These are phyloP conservation scores for Pholiota molesta DNA, from an alignment of 768 basidiomycete genomes.

Conservation along the genomic window DNA sequence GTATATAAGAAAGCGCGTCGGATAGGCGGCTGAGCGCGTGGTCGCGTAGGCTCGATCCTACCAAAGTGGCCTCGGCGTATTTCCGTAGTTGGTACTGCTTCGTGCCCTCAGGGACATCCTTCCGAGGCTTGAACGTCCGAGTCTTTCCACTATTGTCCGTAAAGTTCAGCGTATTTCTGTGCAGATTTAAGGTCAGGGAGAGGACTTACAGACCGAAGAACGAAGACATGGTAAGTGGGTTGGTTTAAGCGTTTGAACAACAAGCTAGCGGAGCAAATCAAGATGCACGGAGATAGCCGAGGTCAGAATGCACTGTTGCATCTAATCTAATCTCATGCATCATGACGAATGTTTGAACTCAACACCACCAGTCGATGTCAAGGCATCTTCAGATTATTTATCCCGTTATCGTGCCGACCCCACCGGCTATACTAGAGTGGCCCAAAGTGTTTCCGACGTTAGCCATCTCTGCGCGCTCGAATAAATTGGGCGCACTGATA, in stretches of 20 bases:
- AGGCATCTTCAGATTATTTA: too few relatives aligned
- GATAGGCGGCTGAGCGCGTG: background rate
- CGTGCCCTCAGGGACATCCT: slow-evolving; percentile 93
- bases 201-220: slow-evolving; percentile 82
- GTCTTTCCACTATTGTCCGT: slow-evolving; percentile 71
- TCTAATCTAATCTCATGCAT: background rate
- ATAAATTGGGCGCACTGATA: background rate
- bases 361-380: too few relatives aligned
- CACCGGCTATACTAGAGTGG: too few relatives aligned
- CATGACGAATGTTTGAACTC: too few relatives aligned
- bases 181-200: background rate
- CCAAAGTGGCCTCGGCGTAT: slow-evolving; percentile 95
- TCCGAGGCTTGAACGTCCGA: slow-evolving; percentile 95
- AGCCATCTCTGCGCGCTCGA: too few relatives aligned
- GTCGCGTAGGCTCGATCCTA: slow-evolving; percentile 34
- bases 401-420: too few relatives aligned
- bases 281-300: slow-evolving; percentile 21
- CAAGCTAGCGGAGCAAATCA: slow-evolving; percentile 4
- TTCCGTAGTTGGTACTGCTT: slow-evolving; percentile 98
- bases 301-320: background rate
- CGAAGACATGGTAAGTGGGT: slow-evolving; percentile 62
- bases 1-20: slow-evolving; percentile 9
- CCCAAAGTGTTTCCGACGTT: too few relatives aligned
- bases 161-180: slow-evolving; percentile 2
- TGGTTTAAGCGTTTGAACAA: background rate